A percentile compares a stretch with the other conserved stretches of the same genome.
These are phyloP conservation scores for Nissolia schottii DNA, from an alignment of 306 rosid genomes.

Conservation along the genomic window DNA sequence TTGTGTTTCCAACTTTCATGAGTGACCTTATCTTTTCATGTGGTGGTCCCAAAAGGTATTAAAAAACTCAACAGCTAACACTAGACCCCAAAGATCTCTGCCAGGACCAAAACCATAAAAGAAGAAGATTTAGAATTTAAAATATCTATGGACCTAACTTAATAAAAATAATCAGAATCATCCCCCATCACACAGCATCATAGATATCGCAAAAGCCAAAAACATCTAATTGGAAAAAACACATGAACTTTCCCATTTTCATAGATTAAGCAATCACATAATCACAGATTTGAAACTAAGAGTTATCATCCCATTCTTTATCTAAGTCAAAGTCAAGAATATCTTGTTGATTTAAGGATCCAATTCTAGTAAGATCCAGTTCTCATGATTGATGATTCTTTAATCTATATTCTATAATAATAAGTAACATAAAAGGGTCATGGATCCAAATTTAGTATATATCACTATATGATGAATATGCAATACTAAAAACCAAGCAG, in stretches of 20 bases:
- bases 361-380: not conserved
- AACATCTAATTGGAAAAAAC: not conserved
- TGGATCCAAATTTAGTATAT: not conserved
- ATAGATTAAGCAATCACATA: not conserved
- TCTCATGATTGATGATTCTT: not conserved
- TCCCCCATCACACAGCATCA: not conserved
- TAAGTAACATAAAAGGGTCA: not conserved
- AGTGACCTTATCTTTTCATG: constrained; percentile 23
- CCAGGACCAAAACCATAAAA: constrained; percentile 7
- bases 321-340: not conserved
- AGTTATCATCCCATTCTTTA: not conserved
- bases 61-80: constrained; percentile 20
- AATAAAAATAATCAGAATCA: constrained; percentile 6
- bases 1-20: constrained; percentile 29
- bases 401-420: not conserved
- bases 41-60: constrained; percentile 37
- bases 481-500: not conserved
- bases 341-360: not conserved
- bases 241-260: constrained; percentile 1
- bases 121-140: not conserved
- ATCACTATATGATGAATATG: no score
- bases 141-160: constrained; percentile 22
- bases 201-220: not conserved
- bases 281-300: not conserved
- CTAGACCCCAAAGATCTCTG: constrained; percentile 9